These are phyloP conservation scores for Tremellales sp. DNA, from an alignment of 1,284 basidiomycete species.

Conservation along the genomic window DNA sequence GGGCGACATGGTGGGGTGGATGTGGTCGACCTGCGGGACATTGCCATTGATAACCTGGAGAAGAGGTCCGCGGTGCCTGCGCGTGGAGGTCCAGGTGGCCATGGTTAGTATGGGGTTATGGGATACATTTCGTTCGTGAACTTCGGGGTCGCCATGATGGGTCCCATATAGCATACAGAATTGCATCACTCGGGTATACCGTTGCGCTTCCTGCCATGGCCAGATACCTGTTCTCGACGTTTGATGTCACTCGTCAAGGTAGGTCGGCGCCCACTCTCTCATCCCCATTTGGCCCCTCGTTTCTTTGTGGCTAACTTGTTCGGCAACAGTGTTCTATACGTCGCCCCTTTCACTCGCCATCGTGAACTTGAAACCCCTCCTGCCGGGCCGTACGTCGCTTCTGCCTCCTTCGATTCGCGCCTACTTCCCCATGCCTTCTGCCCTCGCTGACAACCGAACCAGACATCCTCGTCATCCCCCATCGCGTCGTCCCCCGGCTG, in stretches of 20 bases:
- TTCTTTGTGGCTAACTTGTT: background rate
- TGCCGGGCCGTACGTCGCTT: constrained; percentile 74
- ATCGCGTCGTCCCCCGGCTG: constrained; percentile 68
- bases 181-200: too few species aligned
- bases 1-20: too few species aligned
- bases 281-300: background rate
- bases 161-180: too few species aligned
- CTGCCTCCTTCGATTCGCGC: constrained; percentile 1
- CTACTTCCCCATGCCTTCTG: constrained; percentile 2
- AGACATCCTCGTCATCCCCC: constrained; percentile 88
- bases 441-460: constrained; percentile 3
- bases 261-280: constrained; percentile 5
- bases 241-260: constrained; percentile 73
- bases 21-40: too few species aligned
- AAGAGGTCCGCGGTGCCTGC: too few species aligned
- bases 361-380: constrained; percentile 88
- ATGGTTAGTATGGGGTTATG: too few species aligned
- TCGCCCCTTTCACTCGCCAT: constrained; percentile 69
- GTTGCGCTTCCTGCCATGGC: too few species aligned
- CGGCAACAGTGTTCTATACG: constrained; percentile 61
- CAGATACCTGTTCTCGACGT: constrained; percentile 64
- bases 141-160: too few species aligned
- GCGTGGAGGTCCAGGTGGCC: too few species aligned
- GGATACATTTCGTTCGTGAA: too few species aligned
- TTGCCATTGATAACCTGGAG: too few species aligned